Base-by-base conservation (phyloP, 1,284 basidiomycete species). In the Ustilago lituana region DNA sequence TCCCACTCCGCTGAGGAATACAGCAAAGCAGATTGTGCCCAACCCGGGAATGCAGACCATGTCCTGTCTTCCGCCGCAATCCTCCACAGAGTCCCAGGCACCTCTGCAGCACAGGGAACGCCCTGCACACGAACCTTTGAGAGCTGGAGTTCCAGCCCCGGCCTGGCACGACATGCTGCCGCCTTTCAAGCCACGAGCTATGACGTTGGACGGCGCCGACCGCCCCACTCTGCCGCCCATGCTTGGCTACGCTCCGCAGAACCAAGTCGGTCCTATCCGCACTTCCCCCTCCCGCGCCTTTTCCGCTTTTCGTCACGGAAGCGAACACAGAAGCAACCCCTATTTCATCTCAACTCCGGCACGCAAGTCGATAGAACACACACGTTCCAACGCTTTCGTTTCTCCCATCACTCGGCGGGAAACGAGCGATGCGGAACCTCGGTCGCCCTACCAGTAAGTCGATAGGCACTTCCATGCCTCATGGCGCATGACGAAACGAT, bases 161-260 rank as follows among this genome's bases (percentile, higher is more conserved):
- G 29, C 20, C 26, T 27, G 39, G 32, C 37, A 35, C 48, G 31
- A 27, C 10, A 48, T 56, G 38, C 44, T 26, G 26, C 47, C 41
- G 6, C 43, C 51, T 5, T 47, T 52, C 32, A 65, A 65, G 29
- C 41, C 55, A 5, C 38, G 62, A 12, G 50, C 62, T 27, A 20
- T 54, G 32, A 65, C 62, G 22, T 8, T 59, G 20, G 55, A 55
- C 12, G 37, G 46, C 12, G 17, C 38, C 17, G 51, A 45, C 23
- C 50, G 62, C 27, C 62, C 55, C 41, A 35, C 41, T 10, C 19
- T 65, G 39, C 62, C 62, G 32, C 55, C 62, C 27, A 12, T 65
- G 41, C 39, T 48, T 14, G 49, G 32, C 23, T 15, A 44, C 12
- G n/a, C 9, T 33, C 35, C 44, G 14, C 37, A 26, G 1, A 48